Conservation (phyloP, 177 flowering plant genomes). For the Vitis hybrid region DNA sequence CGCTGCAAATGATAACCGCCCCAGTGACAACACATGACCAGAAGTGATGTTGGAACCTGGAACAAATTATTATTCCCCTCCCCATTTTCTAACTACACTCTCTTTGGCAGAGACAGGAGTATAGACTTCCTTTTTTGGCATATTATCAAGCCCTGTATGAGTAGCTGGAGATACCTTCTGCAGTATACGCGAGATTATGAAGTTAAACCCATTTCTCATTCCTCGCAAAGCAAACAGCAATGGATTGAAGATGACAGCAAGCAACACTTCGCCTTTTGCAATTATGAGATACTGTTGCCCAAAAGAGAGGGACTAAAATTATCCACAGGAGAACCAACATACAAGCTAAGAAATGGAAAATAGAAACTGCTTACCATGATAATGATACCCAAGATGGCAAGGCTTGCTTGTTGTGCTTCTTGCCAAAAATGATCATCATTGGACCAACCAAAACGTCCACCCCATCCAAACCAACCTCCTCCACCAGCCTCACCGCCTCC, state of each 20-base stretch:
- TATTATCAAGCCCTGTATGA: conserved; percentile 14
- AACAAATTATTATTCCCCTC: conserved; percentile 45
- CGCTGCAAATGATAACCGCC: too few species aligned
- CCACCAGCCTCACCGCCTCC: conserved; percentile 68
- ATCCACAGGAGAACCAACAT: background rate
- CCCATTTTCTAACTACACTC: conserved; percentile 77
- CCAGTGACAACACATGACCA: background rate
- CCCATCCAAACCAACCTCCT: conserved; percentile 88
- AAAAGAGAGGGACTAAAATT: background rate
- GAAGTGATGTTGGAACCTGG: conserved; percentile 15
- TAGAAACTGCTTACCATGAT: conserved; percentile 45
- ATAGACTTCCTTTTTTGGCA: conserved; percentile 23
- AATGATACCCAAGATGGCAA: conserved; percentile 64
- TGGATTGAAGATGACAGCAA: conserved; percentile 73
- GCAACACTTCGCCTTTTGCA: conserved; percentile 75
- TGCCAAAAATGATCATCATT: conserved; percentile 81
- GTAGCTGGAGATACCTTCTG: conserved; percentile 25
- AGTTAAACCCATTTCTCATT: conserved; percentile 46
- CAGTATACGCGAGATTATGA: conserved; percentile 34
- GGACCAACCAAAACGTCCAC: conserved; percentile 75
- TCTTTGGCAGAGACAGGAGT: conserved; percentile 62
- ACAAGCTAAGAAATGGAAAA: background rate
- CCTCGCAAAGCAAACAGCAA: conserved; percentile 65
- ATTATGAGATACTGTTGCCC: conserved; percentile 61
- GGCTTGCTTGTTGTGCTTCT: conserved; percentile 71